These are phyloP conservation scores for Aspergillus arachidicola DNA, from an alignment of 2,329 filamentous ascomycete genomes.

Conservation along the genomic window DNA sequence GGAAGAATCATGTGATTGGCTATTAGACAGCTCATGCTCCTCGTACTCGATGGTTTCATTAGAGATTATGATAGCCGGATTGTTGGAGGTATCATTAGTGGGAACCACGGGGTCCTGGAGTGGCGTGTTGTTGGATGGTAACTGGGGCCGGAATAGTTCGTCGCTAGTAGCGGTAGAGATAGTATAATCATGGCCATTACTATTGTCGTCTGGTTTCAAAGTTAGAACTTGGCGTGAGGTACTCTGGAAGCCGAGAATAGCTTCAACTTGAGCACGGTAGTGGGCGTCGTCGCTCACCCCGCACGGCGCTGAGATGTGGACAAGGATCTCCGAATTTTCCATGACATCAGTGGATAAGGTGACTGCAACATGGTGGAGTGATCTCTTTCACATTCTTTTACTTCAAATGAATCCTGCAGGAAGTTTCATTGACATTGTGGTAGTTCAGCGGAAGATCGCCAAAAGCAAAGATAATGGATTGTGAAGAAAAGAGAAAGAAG, in stretches of 20 bases:
- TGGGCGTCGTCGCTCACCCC: slow-evolving; percentile 39
- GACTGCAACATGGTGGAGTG: slow-evolving; percentile 7
- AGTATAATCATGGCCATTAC: not conserved
- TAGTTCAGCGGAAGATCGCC: not conserved
- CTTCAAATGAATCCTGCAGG: not conserved
- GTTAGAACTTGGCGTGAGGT: slow-evolving; percentile 28
- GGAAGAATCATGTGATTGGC: not conserved
- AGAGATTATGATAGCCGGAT: not conserved
- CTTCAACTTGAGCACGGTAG: slow-evolving; percentile 42
- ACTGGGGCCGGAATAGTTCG: not conserved
- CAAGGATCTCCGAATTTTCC: slow-evolving; percentile 40
- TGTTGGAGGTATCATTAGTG: not conserved
- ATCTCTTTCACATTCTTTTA: not conserved
- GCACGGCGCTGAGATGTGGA: slow-evolving; percentile 46
- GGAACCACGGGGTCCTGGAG: too few species aligned
- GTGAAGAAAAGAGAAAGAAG: not conserved
- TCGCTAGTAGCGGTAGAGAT: not conserved
- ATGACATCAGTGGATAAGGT: slow-evolving; percentile 17
- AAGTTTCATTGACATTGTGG: not conserved
- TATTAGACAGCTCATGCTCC: not conserved
- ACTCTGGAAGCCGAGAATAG: slow-evolving; percentile 38
- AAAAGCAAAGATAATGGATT: not conserved
- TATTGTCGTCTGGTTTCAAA: slow-evolving; percentile 6
- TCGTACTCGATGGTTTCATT: not conserved
- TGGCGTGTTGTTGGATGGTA: not conserved